Base-by-base conservation (phyloP, 2,329 filamentous ascomycete genomes). In the Passalora sequoiae region DNA sequence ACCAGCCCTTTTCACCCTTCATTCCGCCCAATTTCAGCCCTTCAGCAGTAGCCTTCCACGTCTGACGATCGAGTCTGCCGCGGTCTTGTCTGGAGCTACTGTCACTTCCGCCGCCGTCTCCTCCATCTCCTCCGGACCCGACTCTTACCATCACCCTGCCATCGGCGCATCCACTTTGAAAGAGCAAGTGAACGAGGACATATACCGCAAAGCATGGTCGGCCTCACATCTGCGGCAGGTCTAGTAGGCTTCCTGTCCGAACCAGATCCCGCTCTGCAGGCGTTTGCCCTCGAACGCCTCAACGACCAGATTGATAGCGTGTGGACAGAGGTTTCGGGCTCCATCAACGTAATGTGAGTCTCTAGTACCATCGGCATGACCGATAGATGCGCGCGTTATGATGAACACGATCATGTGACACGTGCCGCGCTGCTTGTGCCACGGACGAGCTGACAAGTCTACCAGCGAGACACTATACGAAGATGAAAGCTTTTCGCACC, bases 221-320 rank as follows among this genome's bases (percentile, higher is more conserved):
- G 86, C 66, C 79, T 97, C 66, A 87, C 89, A 62, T 96, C 91
- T 58, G 92, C 92, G 56, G 91, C 87, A 56, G 92, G 92, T 68
- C 82, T 98, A 47, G 80, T 98, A 65, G 91, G 89, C 72, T 96
- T 96, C 69, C 80, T 98, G 51, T 85, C 88, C 56, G 92, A 98
- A 66, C 89, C 94, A 59, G 92, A 97, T 70, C 80, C 86, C 44
- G 88, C 94, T 69, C 82, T 98, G 68, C 89, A 89, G 75, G 81
- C 91, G 58, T 98, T 96, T 66, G 92, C 92, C 55, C 77, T 98
- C 56, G 86, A 95, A 72, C 89, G 87, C 56, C 80, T 98, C 62
- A 95, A 98, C 70, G 86, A 92, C 59, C 86, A 97, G 64, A 94
- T 98, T 60, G 89, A 97, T 68, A 85, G 91, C 53, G 81, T 98